Base-by-base conservation (phyloP, 768 basidiomycete genomes). In the Mycena kentingensis region DNA sequence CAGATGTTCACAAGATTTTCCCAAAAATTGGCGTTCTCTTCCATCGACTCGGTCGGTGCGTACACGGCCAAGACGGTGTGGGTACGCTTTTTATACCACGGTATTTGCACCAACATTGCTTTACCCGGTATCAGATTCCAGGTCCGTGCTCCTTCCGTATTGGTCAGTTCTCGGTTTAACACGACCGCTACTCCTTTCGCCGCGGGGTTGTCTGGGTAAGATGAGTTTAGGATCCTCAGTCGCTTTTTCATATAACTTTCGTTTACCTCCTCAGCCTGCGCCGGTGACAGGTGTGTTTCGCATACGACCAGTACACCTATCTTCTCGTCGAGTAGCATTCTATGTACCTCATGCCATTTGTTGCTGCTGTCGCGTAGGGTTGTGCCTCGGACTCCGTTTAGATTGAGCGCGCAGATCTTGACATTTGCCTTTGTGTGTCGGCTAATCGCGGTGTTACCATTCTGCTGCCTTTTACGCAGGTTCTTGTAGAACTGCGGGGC, bases 31-130 rank as follows among this genome's bases (percentile, higher is more conserved):
- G 10, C 1, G 37, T 51, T 49, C 11, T 54, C 15, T 0, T 16
- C n/a, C 15, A 13, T 32, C 0, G 4, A 21, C 0, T 56, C 41
- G 2, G 61, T 61, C 0, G 63, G 67, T 2, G 67, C 61, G 11
- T 67, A 67, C 0, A 62, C 8, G 1, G 57, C 63, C 1, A 67
- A 53, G 0, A 66, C 28, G 0, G 48, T 52, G 0, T 55, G 39
- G 1, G 51, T 46, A 4, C 45, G 8, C 13, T 19, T 36, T 0
- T 19, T 25, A 18, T 60, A 47, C 55, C 59, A 57, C 0, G 59
- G 59, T 18, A 57, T 24, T 4, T n/a, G 21, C 3, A 52, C 12
- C 0, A 54, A 45, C 3, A 61, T 25, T 6, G 60, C 60, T 12
- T 39, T 16, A 1, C 59, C 54, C 66, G 47, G 47, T 25, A 49